Evolutionary conservation across 306 rosid species (phyloP), one percentile per base, ranked within the genome.

Genomic region (Alnus rubra): DNA sequence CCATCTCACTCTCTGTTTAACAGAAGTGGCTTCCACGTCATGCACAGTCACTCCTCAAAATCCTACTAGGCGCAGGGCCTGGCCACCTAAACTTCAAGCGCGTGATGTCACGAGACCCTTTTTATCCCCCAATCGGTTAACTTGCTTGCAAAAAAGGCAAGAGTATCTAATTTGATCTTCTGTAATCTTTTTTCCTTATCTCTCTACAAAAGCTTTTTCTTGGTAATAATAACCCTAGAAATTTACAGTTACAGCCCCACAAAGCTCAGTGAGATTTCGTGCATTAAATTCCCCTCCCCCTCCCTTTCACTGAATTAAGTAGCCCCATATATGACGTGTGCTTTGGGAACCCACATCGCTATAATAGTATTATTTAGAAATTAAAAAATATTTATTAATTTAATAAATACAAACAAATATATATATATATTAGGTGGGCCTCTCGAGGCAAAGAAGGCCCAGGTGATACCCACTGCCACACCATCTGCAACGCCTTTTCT

Each of bases 251-350:
- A 65, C 67, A 58, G 64, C 59, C 47, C 30, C 44, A 18, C 42
- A 5, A 3, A 42, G 76, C 19, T 31, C 54, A 84, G 74, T 81
- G 78, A 69, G 91, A 88, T 84, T 88, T 88, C 77, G 63, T 56
- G 90, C 96, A 88, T 88, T 88, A 65, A 88, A 82, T 82, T 88
- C 80, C 35, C 80, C 39, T 76, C 39, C 12, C 80, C 58, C 90
- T 84, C 83, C 52, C 81, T 83, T 78, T 88, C 88, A 70, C 75
- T 54, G 82, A 82, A n/a, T 76, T 59, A 64, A 75, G 71, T 53
- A 79, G 73, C 45, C 45, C 81, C 80, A 83, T n/a, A n/a, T n/a
- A n/a, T 91, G 97, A 91, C 97, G 95, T 88, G 16, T 78, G 95
- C 92, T 65, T 87, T 80, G 92, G 95, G 90, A 89, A 88, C 83